These are phyloP conservation scores for Fonsecaea pedrosoi DNA, from an alignment of 2,329 filamentous ascomycete species.

Conservation along the genomic window DNA sequence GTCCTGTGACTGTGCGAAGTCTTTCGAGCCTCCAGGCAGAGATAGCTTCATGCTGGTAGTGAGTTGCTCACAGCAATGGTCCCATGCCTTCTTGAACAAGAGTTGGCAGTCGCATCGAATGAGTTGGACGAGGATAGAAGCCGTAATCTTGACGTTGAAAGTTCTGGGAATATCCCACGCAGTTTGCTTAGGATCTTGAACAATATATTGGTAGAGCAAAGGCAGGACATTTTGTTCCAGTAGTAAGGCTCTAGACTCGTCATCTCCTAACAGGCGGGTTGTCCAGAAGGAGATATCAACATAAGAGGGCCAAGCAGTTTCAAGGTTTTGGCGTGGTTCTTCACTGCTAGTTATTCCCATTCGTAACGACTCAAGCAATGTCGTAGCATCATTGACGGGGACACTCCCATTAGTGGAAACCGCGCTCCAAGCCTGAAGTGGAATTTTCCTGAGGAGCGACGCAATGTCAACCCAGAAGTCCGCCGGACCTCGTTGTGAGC, in stretches of 20 bases:
- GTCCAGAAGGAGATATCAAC: conserved; percentile 67
- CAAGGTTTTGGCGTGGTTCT: conserved; percentile 60
- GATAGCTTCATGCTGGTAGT: conserved; percentile 73
- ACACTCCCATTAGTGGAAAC: conserved; percentile 41
- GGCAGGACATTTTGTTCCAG: conserved; percentile 58
- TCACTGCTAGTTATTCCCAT: conserved; percentile 75
- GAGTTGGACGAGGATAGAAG: conserved; percentile 49
- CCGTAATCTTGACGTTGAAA: conserved; percentile 48
- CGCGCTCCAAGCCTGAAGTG: conserved; percentile 62
- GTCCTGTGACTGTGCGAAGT: conserved; percentile 75
- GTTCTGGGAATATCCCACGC: conserved; percentile 59
- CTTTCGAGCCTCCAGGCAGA: conserved; percentile 79
- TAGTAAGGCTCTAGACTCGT: conserved; percentile 57
- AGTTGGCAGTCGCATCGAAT: conserved; percentile 44
- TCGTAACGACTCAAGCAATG: conserved; percentile 71
- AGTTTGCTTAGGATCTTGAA: conserved; percentile 52
- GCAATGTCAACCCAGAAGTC: conserved; percentile 76
- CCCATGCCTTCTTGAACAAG: conserved; percentile 67
- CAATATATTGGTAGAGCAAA: conserved; percentile 61
- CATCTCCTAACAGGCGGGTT: conserved; percentile 53
- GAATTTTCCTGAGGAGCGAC: conserved; percentile 65
- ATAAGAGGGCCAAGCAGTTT: conserved; percentile 61
- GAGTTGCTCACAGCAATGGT: conserved; percentile 65
- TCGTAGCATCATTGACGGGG: conserved; percentile 59
- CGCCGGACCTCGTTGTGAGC: conserved; percentile 77